These are phyloP conservation scores for Bacterosira constricta DNA, from an alignment of 108 stramenopile species.

Conservation along the genomic window DNA sequence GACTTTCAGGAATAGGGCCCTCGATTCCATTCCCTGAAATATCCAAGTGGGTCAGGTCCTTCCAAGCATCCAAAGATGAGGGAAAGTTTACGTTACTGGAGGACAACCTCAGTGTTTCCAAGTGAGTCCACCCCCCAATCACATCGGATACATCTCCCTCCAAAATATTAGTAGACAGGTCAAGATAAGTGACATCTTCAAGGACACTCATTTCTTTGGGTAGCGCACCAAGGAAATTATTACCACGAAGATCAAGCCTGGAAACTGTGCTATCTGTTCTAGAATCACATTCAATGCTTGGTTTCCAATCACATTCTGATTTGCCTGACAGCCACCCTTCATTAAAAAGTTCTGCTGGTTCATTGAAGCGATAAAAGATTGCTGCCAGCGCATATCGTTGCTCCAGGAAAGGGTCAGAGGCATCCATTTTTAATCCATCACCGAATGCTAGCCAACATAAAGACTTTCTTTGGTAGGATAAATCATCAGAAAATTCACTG, in stretches of 20 bases:
- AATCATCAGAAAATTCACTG: conserved; percentile 18
- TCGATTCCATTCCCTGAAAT: conserved; percentile 21
- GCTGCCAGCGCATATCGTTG: conserved; percentile 39
- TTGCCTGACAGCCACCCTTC: conserved; percentile 39
- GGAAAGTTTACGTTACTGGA: conserved; percentile 17
- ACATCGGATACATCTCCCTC: conserved; percentile 11
- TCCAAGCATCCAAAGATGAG: conserved; percentile 2
- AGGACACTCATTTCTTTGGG: conserved; percentile 29
- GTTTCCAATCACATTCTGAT: conserved; percentile 36
- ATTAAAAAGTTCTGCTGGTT: conserved; percentile 10
- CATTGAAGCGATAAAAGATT: conserved; percentile 35
- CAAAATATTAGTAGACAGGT: conserved; percentile 21
- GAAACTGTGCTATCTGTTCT: conserved; percentile 26
- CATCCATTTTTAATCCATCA: conserved; percentile 21
- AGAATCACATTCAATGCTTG: conserved; percentile 34
- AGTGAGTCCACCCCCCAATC: conserved; percentile 15
- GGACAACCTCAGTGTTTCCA: conserved; percentile 15
- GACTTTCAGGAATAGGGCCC: conserved; percentile 23
- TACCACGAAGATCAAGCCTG: conserved; percentile 15
- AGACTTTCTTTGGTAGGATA: conserved; percentile 43
- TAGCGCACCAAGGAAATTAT: conserved; percentile 24
- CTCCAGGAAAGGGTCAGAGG: conserved; percentile 26
- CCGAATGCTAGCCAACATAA: conserved; percentile 47
- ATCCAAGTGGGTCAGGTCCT: conserved; percentile 26
- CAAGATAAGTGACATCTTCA: conserved; percentile 16